These are phyloP conservation scores for Castanea crenata DNA, from an alignment of 306 rosid species.

Conservation along the genomic window DNA sequence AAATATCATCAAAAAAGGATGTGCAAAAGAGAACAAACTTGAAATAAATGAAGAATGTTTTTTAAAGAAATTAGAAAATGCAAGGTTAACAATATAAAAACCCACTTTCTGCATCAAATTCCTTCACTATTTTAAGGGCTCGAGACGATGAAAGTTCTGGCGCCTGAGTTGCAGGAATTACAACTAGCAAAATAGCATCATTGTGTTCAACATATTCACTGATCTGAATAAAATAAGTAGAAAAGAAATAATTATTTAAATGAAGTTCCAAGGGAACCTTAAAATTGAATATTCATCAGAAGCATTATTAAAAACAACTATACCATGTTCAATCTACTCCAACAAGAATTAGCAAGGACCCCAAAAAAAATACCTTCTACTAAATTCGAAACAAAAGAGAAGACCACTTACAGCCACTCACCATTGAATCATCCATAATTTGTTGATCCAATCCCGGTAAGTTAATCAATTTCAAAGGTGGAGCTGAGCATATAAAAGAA, in stretches of 20 bases:
- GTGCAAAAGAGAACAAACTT: too few species aligned
- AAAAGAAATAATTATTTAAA: neutral
- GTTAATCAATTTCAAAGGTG: constrained; percentile 87
- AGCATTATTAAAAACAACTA: too few species aligned
- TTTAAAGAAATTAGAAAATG: too few species aligned
- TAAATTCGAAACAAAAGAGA: too few species aligned
- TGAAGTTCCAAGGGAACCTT: too few species aligned
- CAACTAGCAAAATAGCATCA: constrained; percentile 85
- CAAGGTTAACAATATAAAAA: neutral
- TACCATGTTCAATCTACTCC: too few species aligned
- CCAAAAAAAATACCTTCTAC: too few species aligned
- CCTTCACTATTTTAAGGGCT: constrained; percentile 81
- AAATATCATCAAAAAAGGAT: too few species aligned
- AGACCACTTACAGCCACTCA: constrained; percentile 27
- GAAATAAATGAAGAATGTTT: too few species aligned
- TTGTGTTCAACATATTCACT: constrained; percentile 89
- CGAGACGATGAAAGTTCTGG: constrained; percentile 84
- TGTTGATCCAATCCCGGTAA: constrained; percentile 97
- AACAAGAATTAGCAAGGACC: too few species aligned
- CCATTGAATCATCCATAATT: constrained; percentile 81
- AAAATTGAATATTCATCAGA: too few species aligned
- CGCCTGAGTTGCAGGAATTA: constrained; percentile 92
- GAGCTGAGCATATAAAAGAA: constrained; percentile 55
- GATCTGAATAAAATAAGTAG: constrained; percentile 54
- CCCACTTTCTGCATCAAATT: constrained; percentile 82